phyloP scores from a whole-genome alignment of 768 basidiomycete genomes.

The Tulasnella sp. region DNA sequence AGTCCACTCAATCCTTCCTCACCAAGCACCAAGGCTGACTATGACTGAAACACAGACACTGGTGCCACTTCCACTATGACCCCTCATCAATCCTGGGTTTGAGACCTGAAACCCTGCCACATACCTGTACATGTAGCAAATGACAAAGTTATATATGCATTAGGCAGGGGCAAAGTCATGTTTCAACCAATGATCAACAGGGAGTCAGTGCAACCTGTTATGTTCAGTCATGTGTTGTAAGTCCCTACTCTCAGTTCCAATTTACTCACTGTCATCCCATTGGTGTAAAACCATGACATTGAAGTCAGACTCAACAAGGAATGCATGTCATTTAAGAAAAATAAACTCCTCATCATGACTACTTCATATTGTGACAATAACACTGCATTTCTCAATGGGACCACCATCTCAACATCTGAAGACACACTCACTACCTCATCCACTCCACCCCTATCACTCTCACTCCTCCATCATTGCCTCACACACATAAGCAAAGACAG shows the following conservation, averaged over 20 bases:
- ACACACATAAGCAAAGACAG: not conserved
- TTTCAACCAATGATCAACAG: slow-evolving; percentile 21
- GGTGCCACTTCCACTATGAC: slow-evolving; percentile 31
- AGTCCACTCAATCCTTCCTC: not conserved
- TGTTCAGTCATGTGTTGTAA: slow-evolving; percentile 15
- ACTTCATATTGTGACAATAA: not conserved
- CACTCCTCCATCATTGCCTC: not conserved
- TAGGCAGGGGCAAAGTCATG: slow-evolving; percentile 25
- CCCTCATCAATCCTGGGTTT: slow-evolving; percentile 27
- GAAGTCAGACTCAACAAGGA: not conserved
- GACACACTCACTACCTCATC: not conserved
- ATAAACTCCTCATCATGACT: not conserved
- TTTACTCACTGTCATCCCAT: not conserved
- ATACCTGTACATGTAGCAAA: slow-evolving; percentile 25
- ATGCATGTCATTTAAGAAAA: not conserved
- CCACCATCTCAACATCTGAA: not conserved
- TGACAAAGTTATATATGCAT: slow-evolving; percentile 22
- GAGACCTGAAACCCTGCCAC: slow-evolving; percentile 17
- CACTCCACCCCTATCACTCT: not conserved
- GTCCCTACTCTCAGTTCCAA: not conserved
- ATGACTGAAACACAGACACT: slow-evolving; percentile 27
- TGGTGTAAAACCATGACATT: not conserved
- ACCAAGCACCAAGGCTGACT: not conserved
- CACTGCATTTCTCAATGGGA: not conserved
- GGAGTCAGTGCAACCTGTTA: not conserved